Evolutionary conservation across 1,284 basidiomycete genomes (phyloP).

Genomic region (Peniophora sp.): DNA sequence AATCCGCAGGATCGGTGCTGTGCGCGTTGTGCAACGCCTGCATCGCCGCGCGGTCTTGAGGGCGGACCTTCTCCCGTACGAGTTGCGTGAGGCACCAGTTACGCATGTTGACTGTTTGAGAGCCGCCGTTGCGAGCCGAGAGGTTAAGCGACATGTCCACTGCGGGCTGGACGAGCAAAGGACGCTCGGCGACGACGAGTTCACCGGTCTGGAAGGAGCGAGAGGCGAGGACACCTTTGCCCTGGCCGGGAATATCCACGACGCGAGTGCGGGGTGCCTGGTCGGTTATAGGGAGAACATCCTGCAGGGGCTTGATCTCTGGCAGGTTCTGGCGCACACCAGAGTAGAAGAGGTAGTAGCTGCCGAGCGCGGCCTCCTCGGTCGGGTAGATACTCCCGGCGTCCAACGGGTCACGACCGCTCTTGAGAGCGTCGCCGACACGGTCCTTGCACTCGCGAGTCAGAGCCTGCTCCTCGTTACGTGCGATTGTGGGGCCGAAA

Average conservation of each 20-base stretch:
- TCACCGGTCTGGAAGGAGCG: slow-evolving; percentile 15
- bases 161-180: slow-evolving; percentile 14
- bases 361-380: neutral
- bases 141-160: slow-evolving; percentile 5
- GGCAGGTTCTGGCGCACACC: neutral
- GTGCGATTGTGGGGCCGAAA: neutral
- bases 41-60: neutral
- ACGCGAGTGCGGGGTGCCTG: neutral
- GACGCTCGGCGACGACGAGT: slow-evolving; percentile 18
- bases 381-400: neutral
- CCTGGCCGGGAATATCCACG: slow-evolving; percentile 15
- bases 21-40: slow-evolving; percentile 2
- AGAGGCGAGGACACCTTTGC: slow-evolving; percentile 18
- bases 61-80: neutral
- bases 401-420: neutral
- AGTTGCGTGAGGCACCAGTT: neutral
- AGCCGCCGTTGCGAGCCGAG: slow-evolving; percentile 4
- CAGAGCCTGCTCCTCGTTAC: neutral
- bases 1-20: neutral
- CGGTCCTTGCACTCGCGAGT: neutral
- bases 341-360: slow-evolving; percentile 1
- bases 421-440: neutral
- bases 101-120: neutral
- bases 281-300: neutral
- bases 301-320: neutral